A percentile compares a stretch with the other conserved stretches of the same genome.
Evolutionary conservation across 2,329 filamentous ascomycete genomes (phyloP).

Genomic region (Trichoderma atroviride): DNA sequence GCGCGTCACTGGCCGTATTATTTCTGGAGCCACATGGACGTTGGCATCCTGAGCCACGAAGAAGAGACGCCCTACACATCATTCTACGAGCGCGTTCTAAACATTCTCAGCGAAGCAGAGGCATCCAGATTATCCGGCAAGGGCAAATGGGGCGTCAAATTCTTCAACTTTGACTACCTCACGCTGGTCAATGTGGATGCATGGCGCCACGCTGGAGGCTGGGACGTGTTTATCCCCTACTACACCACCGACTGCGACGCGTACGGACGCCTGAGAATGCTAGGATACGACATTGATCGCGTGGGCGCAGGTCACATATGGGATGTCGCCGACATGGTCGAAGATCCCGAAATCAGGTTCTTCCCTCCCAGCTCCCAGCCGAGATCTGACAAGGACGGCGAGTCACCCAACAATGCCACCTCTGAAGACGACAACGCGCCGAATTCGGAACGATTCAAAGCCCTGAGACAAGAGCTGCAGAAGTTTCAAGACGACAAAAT

Average conservation of each 20-base stretch:
- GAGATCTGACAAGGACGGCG: neutral
- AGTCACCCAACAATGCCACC: neutral
- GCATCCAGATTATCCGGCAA: neutral
- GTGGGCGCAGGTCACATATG: constrained; percentile 17
- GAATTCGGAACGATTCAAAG: constrained; percentile 12
- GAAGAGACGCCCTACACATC: constrained; percentile 13
- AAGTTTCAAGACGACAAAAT: constrained; percentile 13
- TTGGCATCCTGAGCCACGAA: constrained; percentile 17
- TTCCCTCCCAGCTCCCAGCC: neutral
- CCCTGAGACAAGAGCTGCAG: constrained; percentile 1
- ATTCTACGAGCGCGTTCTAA: constrained; percentile 15
- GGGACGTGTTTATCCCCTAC: constrained; percentile 24
- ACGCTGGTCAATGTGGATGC: constrained; percentile 16
- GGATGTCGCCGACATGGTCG: constrained; percentile 6
- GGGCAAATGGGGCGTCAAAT: constrained; percentile 21
- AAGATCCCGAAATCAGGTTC: constrained; percentile 16
- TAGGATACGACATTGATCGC: constrained; percentile 8
- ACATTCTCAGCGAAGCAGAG: constrained; percentile 13
- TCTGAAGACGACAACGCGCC: constrained; percentile 3
- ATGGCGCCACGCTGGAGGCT: constrained; percentile 18
- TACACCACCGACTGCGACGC: constrained; percentile 22
- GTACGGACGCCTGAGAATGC: constrained; percentile 13
- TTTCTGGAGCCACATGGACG: constrained; percentile 26
- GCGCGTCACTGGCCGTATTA: constrained; percentile 18
- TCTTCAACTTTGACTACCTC: constrained; percentile 26